Evolutionary conservation across 75 land plant species (phyloP), one percentile per base, ranked within the genome.

Genomic region (Ceratopteris richardii): DNA sequence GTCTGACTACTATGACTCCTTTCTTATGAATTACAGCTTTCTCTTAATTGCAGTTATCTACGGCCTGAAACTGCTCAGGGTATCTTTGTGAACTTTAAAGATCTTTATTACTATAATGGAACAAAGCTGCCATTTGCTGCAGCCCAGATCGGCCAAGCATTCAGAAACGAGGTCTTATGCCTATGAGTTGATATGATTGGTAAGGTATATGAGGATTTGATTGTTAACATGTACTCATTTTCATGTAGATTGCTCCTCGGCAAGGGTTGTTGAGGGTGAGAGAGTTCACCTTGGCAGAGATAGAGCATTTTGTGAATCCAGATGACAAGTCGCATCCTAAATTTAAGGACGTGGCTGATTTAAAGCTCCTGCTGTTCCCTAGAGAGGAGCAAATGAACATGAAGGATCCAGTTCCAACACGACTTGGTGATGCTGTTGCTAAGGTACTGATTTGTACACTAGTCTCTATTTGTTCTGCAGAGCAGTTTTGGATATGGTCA

Each of bases 41-140:
- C n/a, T 36, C 2, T 42, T 12, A 29, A 2, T 22, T 67, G 44
- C 67, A 93, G 95, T 48, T 94, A 82, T 53, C 71, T 94, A 83
- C 79, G 98, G 17, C 98, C 95, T 58, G 98, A 94, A 57, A 94
- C 98, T 50, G 98, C 98, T 17, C 96, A 94, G 65, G 98, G 98
- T 33, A 94, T 94, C 9, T 94, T 94, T 71, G 96, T 94, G 26
- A 94, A 94, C 43, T 94, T 88, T 61, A 94, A 81, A 56, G 96
- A 89, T 24, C 70, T 86, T 27, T 90, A 82, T 33, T 90, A 90
- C 53, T 81, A 75, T 44, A 71, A 86, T 65, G 98, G 96, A 7
- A 78, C 78, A 60, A 89, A 81, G 51, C 87, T 94, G 27, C 98
- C 98, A 21, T 94, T 94, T 77, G 95, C 87, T 37, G 98, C 90